A percentile compares a stretch with the other conserved stretches of the same genome.
Evolutionary conservation across 2,329 filamentous ascomycete species (phyloP).

Genomic region (Colletotrichum somersetense): DNA sequence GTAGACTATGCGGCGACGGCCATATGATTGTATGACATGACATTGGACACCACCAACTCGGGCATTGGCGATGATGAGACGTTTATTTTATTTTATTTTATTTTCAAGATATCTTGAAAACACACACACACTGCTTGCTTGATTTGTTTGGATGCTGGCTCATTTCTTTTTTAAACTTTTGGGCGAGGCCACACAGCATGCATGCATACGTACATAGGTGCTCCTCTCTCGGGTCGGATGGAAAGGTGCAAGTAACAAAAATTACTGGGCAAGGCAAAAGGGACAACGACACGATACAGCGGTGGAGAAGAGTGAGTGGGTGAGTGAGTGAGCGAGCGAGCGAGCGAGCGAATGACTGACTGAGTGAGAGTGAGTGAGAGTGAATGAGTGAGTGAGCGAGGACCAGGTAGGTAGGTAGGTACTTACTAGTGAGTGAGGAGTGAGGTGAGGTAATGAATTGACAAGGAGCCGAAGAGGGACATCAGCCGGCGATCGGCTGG

Average conservation of each 20-base stretch:
- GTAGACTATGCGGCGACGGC: neutral
- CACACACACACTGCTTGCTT: too few species aligned
- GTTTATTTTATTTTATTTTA: too few species aligned
- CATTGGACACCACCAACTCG: neutral
- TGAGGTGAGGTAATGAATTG: neutral
- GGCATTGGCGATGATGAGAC: neutral
- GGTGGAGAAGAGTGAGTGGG: neutral
- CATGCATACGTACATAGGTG: too few species aligned
- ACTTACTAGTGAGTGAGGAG: too few species aligned
- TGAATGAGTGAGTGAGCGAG: neutral
- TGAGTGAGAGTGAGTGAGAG: neutral
- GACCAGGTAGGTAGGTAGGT: too few species aligned
- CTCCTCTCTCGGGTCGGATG: too few species aligned
- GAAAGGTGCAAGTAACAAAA: too few species aligned
- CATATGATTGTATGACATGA: neutral
- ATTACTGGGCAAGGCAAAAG: too few species aligned
- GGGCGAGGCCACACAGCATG: too few species aligned
- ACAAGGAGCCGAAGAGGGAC: neutral
- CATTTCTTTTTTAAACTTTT: too few species aligned
- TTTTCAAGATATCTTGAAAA: neutral
- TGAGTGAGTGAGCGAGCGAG: neutral
- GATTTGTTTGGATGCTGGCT: too few species aligned
- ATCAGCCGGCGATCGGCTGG: constrained; percentile 27
- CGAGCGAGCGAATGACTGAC: neutral
- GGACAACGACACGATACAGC: too few species aligned